Percentiles rank a stretch among this genome's conserved stretches.
These are phyloP conservation scores for Psidium guajava DNA, from an alignment of 345 rosid species.

Conservation along the genomic window DNA sequence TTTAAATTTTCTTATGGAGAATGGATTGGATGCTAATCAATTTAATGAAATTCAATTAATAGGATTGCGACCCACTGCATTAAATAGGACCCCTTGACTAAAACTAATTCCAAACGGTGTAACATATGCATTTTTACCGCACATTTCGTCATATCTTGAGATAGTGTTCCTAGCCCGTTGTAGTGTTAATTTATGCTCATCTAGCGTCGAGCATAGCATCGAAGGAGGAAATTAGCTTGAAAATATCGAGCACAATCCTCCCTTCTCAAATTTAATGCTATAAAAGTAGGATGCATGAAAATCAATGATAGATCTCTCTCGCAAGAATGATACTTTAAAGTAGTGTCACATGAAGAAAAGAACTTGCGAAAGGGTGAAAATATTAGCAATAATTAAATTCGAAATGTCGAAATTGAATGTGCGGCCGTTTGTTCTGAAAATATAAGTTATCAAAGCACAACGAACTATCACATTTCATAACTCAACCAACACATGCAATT, in stretches of 20 bases:
- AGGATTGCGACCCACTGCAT: background rate
- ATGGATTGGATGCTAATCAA: background rate
- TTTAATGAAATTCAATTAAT: background rate
- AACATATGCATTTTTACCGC: background rate
- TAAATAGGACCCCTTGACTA: background rate
- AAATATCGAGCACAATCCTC: background rate
- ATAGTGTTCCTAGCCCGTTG: background rate
- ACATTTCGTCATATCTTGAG: background rate
- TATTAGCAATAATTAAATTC: background rate
- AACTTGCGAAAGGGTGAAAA: background rate
- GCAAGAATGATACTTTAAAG: background rate
- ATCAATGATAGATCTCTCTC: background rate
- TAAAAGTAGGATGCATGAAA: background rate
- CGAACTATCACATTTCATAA: accelerated
- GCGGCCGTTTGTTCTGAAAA: accelerated
- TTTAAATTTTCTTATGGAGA: background rate
- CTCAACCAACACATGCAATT: background rate
- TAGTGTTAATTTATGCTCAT: background rate
- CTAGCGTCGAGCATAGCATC: background rate
- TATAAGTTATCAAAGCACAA: background rate
- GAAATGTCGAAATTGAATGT: background rate
- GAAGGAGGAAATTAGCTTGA: background rate
- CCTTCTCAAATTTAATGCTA: background rate
- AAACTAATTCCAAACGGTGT: background rate
- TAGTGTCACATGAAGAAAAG: accelerated